These are phyloP conservation scores for Hymenochaete sp. DNA, from an alignment of 1,284 basidiomycete species.

Conservation along the genomic window DNA sequence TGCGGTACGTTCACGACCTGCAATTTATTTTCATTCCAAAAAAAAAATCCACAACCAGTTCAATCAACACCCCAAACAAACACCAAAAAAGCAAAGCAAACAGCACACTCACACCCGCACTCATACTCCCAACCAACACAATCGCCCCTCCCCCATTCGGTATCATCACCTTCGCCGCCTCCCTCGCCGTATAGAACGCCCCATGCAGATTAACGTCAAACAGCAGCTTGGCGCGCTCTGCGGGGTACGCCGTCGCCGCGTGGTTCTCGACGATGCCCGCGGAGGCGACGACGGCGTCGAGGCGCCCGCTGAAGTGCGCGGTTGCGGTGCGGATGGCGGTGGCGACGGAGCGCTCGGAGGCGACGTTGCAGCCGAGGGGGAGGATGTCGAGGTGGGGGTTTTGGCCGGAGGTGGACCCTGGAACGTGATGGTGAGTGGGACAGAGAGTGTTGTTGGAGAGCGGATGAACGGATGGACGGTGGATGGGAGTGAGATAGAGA, in stretches of 20 bases:
- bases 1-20: constrained; percentile 83
- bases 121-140: constrained; percentile 87
- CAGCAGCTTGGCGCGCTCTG: constrained; percentile 71
- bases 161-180: constrained; percentile 79
- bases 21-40: background rate
- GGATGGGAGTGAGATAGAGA: constrained; percentile 1
- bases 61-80: constrained; percentile 18
- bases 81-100: background rate
- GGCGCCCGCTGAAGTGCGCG: constrained; percentile 68
- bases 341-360: constrained; percentile 73
- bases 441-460: constrained; percentile 30
- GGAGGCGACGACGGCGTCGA: constrained; percentile 83
- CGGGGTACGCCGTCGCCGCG: constrained; percentile 84
- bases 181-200: constrained; percentile 86
- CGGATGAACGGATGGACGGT: constrained; percentile 5
- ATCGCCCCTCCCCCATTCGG: constrained; percentile 72
- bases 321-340: constrained; percentile 60
- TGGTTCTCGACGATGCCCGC: constrained; percentile 93
- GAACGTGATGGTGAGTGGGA: too few relatives aligned
- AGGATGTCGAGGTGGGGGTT: constrained; percentile 60
- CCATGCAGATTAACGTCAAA: constrained; percentile 94
- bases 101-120: constrained; percentile 57
- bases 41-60: too few relatives aligned
- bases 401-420: too few relatives aligned
- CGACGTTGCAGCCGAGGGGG: constrained; percentile 83